These are phyloP conservation scores for Nymphaea thermarum DNA, from an alignment of 164 flowering plant genomes.

Conservation along the genomic window DNA sequence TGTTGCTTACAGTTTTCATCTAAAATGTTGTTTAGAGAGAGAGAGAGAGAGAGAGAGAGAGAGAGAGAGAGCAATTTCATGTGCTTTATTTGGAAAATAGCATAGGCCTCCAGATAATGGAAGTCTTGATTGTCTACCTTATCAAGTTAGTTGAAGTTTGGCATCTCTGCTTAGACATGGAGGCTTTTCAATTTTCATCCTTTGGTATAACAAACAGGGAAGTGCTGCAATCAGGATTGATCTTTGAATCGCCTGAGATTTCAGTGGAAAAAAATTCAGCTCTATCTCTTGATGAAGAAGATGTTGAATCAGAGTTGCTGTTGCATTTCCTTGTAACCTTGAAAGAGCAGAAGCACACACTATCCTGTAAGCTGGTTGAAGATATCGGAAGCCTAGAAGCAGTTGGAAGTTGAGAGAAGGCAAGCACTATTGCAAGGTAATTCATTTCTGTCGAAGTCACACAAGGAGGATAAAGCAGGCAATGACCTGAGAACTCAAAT, in stretches of 20 bases:
- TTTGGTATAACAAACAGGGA: constrained; percentile 37
- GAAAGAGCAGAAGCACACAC: constrained; percentile 53
- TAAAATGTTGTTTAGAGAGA: too few species aligned
- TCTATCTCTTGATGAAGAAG: constrained; percentile 43
- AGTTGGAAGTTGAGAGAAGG: constrained; percentile 70
- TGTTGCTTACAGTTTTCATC: too few species aligned
- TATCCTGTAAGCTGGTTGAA: constrained; percentile 46
- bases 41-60: too few species aligned
- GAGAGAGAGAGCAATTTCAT: too few species aligned
- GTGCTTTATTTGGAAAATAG: too few species aligned
- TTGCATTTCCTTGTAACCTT: constrained; percentile 56
- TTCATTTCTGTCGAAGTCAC: constrained; percentile 4
- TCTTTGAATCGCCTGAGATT: constrained; percentile 29
- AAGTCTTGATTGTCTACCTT: too few species aligned
- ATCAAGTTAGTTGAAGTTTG: too few species aligned
- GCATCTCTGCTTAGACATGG: too few species aligned
- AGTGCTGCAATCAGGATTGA: constrained; percentile 62
- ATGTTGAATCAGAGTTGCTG: constrained; percentile 67
- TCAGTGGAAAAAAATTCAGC: constrained; percentile 27
- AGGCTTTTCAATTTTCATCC: not conserved
- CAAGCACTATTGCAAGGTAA: constrained; percentile 11
- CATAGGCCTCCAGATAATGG: too few species aligned
- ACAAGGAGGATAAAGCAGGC: constrained; percentile 7
- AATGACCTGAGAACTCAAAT: constrained; percentile 1
- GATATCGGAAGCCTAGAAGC: constrained; percentile 48